These are phyloP conservation scores for Penicillium sp. DNA, from an alignment of 2,329 filamentous ascomycete species.

Conservation along the genomic window DNA sequence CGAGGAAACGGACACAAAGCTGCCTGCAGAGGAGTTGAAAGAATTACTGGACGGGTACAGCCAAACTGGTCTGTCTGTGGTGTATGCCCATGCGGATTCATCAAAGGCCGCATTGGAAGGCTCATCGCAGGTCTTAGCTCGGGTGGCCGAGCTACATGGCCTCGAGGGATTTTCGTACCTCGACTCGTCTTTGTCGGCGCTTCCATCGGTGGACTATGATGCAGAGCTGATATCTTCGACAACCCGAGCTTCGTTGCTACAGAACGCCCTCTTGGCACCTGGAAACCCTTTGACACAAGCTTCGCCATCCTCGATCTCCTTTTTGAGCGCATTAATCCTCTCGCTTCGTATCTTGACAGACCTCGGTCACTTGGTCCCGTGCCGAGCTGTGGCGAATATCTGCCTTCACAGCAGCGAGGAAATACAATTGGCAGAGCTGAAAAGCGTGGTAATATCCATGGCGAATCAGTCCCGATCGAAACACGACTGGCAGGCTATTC, in stretches of 20 bases:
- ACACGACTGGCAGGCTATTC: conserved; percentile 49
- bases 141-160: conserved; percentile 51
- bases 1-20: conserved; percentile 40
- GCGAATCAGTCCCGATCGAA: conserved; percentile 45
- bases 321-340: conserved; percentile 42
- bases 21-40: conserved; percentile 45
- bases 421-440: conserved; percentile 54
- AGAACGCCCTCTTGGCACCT: conserved; percentile 39
- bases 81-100: conserved; percentile 54
- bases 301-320: conserved; percentile 38
- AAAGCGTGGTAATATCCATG: conserved; percentile 52
- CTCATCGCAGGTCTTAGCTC: conserved; percentile 50
- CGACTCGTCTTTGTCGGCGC: conserved; percentile 17
- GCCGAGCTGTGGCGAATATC: conserved; percentile 45
- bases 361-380: conserved; percentile 39
- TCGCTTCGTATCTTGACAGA: conserved; percentile 42
- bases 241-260: conserved; percentile 42
- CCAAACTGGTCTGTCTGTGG: conserved; percentile 58
- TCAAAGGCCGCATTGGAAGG: conserved; percentile 47
- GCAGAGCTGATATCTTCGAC: conserved; percentile 34
- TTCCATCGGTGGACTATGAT: conserved; percentile 33
- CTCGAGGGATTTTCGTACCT: conserved; percentile 47
- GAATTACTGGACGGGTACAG: conserved; percentile 51
- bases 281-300: conserved; percentile 45
- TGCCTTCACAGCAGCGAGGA: conserved; percentile 53